Evolutionary conservation across 176 grass and related monocot species (phyloP), one percentile per base, ranked within the genome.

Genomic region (Avena atlantica): DNA sequence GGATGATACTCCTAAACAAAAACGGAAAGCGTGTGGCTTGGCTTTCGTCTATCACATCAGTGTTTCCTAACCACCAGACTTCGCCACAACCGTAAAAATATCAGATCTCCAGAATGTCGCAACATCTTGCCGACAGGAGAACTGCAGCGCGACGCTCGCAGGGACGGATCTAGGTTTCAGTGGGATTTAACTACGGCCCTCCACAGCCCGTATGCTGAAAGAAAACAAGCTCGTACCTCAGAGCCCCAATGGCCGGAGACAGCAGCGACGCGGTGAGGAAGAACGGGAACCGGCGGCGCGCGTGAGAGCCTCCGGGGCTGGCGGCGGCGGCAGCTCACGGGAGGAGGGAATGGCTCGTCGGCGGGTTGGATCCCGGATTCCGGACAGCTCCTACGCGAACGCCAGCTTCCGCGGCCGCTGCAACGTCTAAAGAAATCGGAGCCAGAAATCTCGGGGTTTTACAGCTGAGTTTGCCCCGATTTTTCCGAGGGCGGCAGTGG

Each of bases 71-170:
- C 87, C 9, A 84, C 81, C 75, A 24, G 16, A 53, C 29, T 73
- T 89, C 12, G 57, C 75, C 66, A 45, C 45, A 84, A 73, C 44
- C 79, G 75, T 71, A 6, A 25, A 79, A 5, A 1, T 44, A 44
- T 27, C 68, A 85, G 88, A 85, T 89, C 82, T 47, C 82, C 57
- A 68, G 8, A 82, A 68, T 81, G 27, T 4, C 45, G 48, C 15
- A 4, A 4, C 44, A 12, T 31, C 15, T 15, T 27, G 44, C 27
- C 76, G 56, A 9, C 8, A 36, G 17, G 20, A 12, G 82, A n/a
- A 50, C 4, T 21, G 7, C 23, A 23, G 57, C 63, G 50, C 3
- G 45, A 52, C 17, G 55, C 73, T 76, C 48, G 2, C 21, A 5
- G 23, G 47, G 21, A 13, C 23, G 49, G 73, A 76, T 76, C 73